These are phyloP conservation scores for Hibiscus syriacus DNA, from an alignment of 345 rosid genomes.

Conservation along the genomic window DNA sequence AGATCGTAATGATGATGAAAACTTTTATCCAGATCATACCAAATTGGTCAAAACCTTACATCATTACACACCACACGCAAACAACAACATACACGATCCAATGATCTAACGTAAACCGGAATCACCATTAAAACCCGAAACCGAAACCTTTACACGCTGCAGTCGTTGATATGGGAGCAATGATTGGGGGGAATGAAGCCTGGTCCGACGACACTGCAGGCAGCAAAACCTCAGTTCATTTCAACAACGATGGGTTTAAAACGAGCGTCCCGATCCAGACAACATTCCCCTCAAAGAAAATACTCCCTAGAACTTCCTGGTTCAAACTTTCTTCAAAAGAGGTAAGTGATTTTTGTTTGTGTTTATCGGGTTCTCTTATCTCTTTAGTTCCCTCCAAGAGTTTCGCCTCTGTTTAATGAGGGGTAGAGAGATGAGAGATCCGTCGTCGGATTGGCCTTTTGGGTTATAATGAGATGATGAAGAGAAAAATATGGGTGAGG, in stretches of 20 bases:
- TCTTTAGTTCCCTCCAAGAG: conserved; percentile 48
- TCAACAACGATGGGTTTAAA: conserved; percentile 11
- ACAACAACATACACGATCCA: conserved; percentile 3
- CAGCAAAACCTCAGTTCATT: conserved; percentile 11
- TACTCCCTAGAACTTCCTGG: conserved; percentile 18
- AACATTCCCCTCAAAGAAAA: conserved; percentile 82
- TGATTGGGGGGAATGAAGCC: conserved; percentile 97
- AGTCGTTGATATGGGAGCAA: conserved; percentile 20
- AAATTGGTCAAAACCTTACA: conserved; percentile 43
- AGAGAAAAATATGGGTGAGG: conserved; percentile 23
- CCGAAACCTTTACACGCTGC: conserved; percentile 29
- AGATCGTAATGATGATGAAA: conserved; percentile 40
- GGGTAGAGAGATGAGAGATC: conserved; percentile 15
- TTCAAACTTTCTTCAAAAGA: background rate
- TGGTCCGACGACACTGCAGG: conserved; percentile 88
- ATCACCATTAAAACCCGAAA: background rate
- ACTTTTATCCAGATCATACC: conserved; percentile 17
- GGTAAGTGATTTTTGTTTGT: background rate
- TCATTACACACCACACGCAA: conserved; percentile 43
- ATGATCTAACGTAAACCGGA: background rate
- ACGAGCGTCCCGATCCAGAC: conserved; percentile 67
- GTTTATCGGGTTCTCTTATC: conserved; percentile 8
- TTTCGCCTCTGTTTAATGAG: conserved; percentile 53
- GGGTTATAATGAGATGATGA: conserved; percentile 25
- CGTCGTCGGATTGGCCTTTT: conserved; percentile 6